Percentiles rank a stretch among this genome's conserved stretches.
Evolutionary conservation across 2,329 filamentous ascomycete genomes (phyloP).

Genomic region (Hyphodiscus sp.): DNA sequence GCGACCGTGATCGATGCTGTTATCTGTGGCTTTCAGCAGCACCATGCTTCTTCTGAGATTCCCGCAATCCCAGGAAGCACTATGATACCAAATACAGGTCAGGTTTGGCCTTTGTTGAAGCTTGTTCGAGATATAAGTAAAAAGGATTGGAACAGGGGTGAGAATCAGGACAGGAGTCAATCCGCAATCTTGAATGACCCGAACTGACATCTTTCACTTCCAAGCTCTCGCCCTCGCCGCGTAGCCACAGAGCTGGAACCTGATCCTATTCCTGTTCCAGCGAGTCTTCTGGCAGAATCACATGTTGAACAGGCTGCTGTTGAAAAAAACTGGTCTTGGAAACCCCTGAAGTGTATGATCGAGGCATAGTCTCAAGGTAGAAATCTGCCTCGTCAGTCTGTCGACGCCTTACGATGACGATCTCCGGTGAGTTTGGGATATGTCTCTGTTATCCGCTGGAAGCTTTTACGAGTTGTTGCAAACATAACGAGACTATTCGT

Average conservation of each 20-base stretch:
- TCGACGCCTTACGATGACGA: not conserved
- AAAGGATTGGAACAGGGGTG: no score
- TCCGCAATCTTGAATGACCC: not conserved
- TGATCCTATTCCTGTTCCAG: not conserved
- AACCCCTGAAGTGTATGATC: conserved; percentile 8
- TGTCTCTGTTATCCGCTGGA: not conserved
- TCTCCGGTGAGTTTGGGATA: not conserved
- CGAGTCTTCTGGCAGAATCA: conserved; percentile 36
- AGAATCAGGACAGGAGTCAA: no score
- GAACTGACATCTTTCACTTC: not conserved
- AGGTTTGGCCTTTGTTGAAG: no score
- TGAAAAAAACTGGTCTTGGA: conserved; percentile 42
- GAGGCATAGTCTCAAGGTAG: conserved; percentile 41
- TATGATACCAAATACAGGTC: no score
- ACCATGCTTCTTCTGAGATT: no score
- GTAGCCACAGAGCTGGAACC: not conserved
- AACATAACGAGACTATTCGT: not conserved
- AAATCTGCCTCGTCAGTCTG: conserved; percentile 44
- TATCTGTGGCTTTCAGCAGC: no score
- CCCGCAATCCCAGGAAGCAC: no score
- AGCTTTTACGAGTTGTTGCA: not conserved
- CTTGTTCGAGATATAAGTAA: no score
- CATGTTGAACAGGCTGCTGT: conserved; percentile 37
- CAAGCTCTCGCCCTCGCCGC: not conserved
- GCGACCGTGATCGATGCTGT: no score